These are phyloP conservation scores for Tolypocladium pustulatum DNA, from an alignment of 2,329 filamentous ascomycete species.

Conservation along the genomic window DNA sequence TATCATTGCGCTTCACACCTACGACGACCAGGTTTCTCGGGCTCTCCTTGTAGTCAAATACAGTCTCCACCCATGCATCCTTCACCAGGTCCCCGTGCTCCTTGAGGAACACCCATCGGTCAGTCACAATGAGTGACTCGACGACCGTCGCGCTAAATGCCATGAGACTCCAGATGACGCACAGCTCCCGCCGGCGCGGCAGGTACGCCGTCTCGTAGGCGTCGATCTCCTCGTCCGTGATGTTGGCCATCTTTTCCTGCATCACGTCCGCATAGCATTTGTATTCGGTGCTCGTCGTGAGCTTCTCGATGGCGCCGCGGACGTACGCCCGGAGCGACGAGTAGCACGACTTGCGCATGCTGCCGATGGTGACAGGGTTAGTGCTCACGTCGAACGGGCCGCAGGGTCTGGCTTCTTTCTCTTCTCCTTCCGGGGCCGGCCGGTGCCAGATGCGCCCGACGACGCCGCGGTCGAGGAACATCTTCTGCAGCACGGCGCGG, in stretches of 20 bases:
- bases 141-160: slow-evolving; percentile 85
- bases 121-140: slow-evolving; percentile 81
- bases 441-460: slow-evolving; percentile 48
- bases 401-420: slow-evolving; percentile 10
- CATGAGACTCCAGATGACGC: slow-evolving; percentile 89
- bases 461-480: slow-evolving; percentile 80
- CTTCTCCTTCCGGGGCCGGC: background rate
- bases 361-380: slow-evolving; percentile 77
- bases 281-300: slow-evolving; percentile 48
- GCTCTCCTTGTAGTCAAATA: slow-evolving; percentile 80
- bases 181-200: slow-evolving; percentile 67
- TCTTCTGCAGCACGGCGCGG: slow-evolving; percentile 77
- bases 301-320: slow-evolving; percentile 67
- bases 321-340: slow-evolving; percentile 66
- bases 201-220: slow-evolving; percentile 57
- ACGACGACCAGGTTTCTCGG: slow-evolving; percentile 90
- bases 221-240: slow-evolving; percentile 68
- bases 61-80: slow-evolving; percentile 81
- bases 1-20: slow-evolving; percentile 59
- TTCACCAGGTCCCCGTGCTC: slow-evolving; percentile 64
- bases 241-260: slow-evolving; percentile 49
- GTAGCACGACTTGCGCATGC: slow-evolving; percentile 72
- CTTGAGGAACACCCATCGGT: slow-evolving; percentile 77
- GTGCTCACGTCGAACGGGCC: slow-evolving; percentile 48
- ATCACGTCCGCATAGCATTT: slow-evolving; percentile 51